Conservation (phyloP, 805 yeast species). For the Barnettozyma pratensis region DNA sequence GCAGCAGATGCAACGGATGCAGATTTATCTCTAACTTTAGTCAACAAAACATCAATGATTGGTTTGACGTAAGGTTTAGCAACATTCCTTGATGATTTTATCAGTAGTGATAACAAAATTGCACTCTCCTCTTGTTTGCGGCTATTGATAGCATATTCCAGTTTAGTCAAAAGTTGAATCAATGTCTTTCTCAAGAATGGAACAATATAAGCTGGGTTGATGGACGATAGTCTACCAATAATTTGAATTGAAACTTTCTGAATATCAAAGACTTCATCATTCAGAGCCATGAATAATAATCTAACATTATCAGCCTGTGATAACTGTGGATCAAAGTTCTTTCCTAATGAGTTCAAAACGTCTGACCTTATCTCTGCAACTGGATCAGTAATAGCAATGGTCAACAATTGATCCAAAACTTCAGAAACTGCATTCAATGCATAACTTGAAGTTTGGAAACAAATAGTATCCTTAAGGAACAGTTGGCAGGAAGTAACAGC, state of each 20-base stretch:
- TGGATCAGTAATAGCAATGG: slow-evolving; percentile 86
- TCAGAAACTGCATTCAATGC: slow-evolving; percentile 81
- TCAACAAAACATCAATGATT: slow-evolving; percentile 77
- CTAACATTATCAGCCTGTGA: slow-evolving; percentile 92
- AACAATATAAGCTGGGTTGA: slow-evolving; percentile 93
- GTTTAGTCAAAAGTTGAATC: slow-evolving; percentile 76
- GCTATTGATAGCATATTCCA: slow-evolving; percentile 76
- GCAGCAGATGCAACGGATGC: slow-evolving; percentile 85
- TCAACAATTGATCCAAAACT: slow-evolving; percentile 72
- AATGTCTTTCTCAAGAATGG: slow-evolving; percentile 87
- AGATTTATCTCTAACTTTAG: slow-evolving; percentile 65
- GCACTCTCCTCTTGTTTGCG: slow-evolving; percentile 86
- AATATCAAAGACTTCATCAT: slow-evolving; percentile 85
- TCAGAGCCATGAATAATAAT: slow-evolving; percentile 77
- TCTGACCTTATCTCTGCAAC: slow-evolving; percentile 79
- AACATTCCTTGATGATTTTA: slow-evolving; percentile 73
- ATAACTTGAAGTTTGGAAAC: slow-evolving; percentile 74
- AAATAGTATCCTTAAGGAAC: slow-evolving; percentile 75
- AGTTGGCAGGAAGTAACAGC: slow-evolving; percentile 78
- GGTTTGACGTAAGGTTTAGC: slow-evolving; percentile 89
- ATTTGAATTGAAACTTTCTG: slow-evolving; percentile 72
- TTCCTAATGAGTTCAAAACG: slow-evolving; percentile 66
- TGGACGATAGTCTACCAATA: slow-evolving; percentile 76
- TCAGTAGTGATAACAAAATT: slow-evolving; percentile 61
- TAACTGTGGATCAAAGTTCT: slow-evolving; percentile 81